Base-by-base conservation (phyloP, 164 flowering plant genomes). In the Vitis rotundifolia region DNA sequence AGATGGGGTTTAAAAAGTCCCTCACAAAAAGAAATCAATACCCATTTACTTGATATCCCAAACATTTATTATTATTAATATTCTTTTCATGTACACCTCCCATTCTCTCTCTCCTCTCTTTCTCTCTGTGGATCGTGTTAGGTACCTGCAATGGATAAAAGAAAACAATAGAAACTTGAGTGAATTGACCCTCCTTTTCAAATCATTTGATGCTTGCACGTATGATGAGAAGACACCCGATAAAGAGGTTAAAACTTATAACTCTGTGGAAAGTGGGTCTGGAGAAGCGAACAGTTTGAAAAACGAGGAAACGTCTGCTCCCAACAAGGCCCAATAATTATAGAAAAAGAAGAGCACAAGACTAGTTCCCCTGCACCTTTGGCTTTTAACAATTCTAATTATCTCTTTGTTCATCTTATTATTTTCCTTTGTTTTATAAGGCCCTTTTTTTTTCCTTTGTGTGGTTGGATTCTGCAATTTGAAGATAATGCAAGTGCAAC, bases 161-260 rank as follows among this genome's bases (percentile, higher is more conserved):
- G 18, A 57, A 31, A 61, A 60, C 49, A 51, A 29, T 50, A 31
- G 44, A 57, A 48, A 68, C 18, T 67, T 22, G 55, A 61, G 55
- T 58, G 53, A 61, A n/a, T 51, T 60, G 49, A 60, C 49, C 49
- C 47, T 60, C 12, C n/a, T 60, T 69, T 66, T 61, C 75, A 72
- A 18, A 37, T 66, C 61, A 67, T 73, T 71, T 67, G 68, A 62
- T 73, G 76, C 71, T 28, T 26, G 67, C 71, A 67, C 63, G 64
- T 73, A 62, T 62, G 61, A 61, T 51, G 63, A 50, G 22, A 71
- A 56, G 49, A 14, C 47, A 18, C 19, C 37, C 11, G 28, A 59
- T 16, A 61, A 50, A 29, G 14, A 55, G 22, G 44, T 37, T 37
- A 37, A 37, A 37, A 37, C 44, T 37, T 37, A 8, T 4, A 9